Base-by-base conservation (phyloP, 192 early-diverging fungal genomes). In the Linderina pennispora region DNA sequence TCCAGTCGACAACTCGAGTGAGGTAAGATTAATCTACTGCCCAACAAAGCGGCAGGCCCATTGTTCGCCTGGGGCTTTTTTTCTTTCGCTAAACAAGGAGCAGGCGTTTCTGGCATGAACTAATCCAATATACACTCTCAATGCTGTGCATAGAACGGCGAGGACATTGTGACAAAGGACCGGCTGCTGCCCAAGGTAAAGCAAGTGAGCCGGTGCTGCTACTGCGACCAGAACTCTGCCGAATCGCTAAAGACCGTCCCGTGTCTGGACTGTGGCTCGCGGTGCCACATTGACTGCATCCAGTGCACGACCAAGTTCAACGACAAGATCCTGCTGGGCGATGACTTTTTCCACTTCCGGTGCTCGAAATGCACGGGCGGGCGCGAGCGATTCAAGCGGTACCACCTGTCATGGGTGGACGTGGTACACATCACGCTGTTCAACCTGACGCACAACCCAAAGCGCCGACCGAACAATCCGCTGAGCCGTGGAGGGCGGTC, bases 381-480 rank as follows among this genome's bases (percentile, higher is more conserved):
- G 19, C 49, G 55, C 38, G 84, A 86, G 57, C 46, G 51, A 17
- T 65, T 86, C 36, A 68, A 65, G 51, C 74, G 84, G 31, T 67
- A 76, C 31, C 49, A 74, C 19, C 40, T 85, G 37, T 77, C 80
- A 23, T 80, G 78, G 78, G 73, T 71, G 4, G 84, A 86, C 51
- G 81, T 86, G 8, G 77, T 80, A 1, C 81, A 86, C 40, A 62
- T 86, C 35, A 73, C 76, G 16, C 71, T 86, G 44, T 82, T 81
- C 52, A 78, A 83, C 48, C 59, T 84, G 18, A 75, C 78, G 10
- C 74, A 69, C 43, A 78, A 72, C 38, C 51, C 55, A 33, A 46
- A 50, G 4, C 43, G 53, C 1, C 57, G 62, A 15, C 55, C 64
- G 8, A 43, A 52, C 43, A 40, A 43, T 36, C 34, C 41, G 10